Conservation (phyloP, 2,329 filamentous ascomycete genomes). For the Xylaria sp. region DNA sequence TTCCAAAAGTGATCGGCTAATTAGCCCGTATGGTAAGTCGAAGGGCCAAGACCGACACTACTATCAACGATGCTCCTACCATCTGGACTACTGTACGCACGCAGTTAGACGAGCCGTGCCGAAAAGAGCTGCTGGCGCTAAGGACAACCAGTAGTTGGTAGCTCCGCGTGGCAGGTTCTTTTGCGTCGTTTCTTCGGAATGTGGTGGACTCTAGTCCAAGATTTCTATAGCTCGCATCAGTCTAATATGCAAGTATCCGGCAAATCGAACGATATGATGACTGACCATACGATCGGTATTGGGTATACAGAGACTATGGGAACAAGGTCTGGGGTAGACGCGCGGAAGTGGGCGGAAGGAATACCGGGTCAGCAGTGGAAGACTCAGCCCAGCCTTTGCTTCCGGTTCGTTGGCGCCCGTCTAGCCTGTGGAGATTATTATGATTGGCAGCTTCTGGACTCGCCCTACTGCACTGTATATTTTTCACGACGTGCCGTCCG, state of each 20-base stretch:
- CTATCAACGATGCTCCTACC: background rate
- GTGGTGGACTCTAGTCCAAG: background rate
- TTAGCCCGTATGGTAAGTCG: background rate
- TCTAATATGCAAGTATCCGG: conserved; percentile 8
- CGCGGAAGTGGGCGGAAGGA: conserved; percentile 22
- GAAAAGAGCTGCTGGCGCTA: background rate
- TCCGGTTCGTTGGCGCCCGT: conserved; percentile 23
- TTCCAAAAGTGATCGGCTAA: background rate
- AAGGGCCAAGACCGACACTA: background rate
- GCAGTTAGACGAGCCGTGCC: conserved; percentile 5
- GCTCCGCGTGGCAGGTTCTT: background rate
- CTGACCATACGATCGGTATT: background rate
- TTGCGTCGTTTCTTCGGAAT: background rate
- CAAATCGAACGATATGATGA: conserved; percentile 7
- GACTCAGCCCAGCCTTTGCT: conserved; percentile 2
- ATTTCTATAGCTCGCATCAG: background rate
- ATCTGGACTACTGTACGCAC: background rate
- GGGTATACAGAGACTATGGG: conserved; percentile 4
- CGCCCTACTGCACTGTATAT: background rate
- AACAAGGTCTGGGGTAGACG: conserved; percentile 19
- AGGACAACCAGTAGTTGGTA: background rate
- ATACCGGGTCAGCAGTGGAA: conserved; percentile 12
- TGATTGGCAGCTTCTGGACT: background rate
- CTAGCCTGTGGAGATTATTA: background rate
- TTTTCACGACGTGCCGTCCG: conserved; percentile 10